Conservation (phyloP, 78 protist genomes). For the Dictyostelium citrinum region DNA sequence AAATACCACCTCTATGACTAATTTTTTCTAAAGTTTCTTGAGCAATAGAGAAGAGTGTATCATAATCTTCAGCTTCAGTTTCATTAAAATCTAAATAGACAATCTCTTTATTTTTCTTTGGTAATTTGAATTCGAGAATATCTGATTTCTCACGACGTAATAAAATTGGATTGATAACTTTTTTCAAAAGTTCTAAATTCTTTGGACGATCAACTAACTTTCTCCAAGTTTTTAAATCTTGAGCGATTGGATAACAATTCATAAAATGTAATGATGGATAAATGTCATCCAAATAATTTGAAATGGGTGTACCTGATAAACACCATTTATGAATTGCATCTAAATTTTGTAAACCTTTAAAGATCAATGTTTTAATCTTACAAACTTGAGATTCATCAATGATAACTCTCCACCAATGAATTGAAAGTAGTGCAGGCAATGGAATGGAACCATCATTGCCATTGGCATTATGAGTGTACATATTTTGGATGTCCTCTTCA, state of each 20-base stretch:
- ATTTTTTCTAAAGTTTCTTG: neutral
- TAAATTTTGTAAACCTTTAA: conserved; percentile 15
- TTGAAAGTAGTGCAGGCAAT: neutral
- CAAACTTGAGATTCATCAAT: conserved; percentile 43
- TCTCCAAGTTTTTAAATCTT: conserved; percentile 32
- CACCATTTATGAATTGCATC: conserved; percentile 75
- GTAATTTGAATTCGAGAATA: neutral
- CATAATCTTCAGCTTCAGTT: conserved; percentile 2
- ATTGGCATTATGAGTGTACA: neutral
- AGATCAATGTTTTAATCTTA: conserved; percentile 21
- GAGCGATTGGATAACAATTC: conserved; percentile 21
- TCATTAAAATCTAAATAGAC: neutral
- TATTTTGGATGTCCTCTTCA: neutral
- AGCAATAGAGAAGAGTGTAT: neutral
- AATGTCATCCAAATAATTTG: conserved; percentile 84
- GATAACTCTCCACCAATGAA: conserved; percentile 67
- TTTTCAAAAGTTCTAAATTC: neutral
- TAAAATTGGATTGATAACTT: conserved; percentile 47
- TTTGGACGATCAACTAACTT: conserved; percentile 12
- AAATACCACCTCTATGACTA: neutral
- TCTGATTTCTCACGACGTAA: conserved; percentile 39
- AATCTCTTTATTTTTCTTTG: neutral
- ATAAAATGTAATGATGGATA: conserved; percentile 71
- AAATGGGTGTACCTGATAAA: conserved; percentile 90
- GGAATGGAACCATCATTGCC: neutral